Evolutionary conservation across 257 asterid genomes (phyloP).

Genomic region (Jacaranda mimosifolia): DNA sequence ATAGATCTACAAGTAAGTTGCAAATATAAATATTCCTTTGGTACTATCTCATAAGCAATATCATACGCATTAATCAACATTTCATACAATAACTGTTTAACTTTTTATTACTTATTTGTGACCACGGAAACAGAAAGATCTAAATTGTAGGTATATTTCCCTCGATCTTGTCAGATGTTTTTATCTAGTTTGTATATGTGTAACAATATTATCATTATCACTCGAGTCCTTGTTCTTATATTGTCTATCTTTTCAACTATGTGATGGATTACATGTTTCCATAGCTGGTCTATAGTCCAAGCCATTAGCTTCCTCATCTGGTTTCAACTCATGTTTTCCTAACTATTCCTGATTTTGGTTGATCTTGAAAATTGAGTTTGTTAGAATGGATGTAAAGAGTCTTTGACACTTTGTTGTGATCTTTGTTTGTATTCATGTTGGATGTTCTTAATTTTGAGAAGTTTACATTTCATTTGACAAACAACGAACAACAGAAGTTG

Average conservation of each 20-base stretch:
- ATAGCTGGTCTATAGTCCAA: background rate
- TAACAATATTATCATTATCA: background rate
- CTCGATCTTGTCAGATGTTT: background rate
- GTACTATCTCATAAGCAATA: slow-evolving; percentile 10
- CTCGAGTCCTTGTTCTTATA: background rate
- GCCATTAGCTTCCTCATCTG: slow-evolving; percentile 25
- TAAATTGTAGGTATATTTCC: background rate
- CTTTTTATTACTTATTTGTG: slow-evolving; percentile 1
- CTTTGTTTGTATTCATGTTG: slow-evolving; percentile 48
- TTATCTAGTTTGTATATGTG: background rate
- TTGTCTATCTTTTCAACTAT: slow-evolving; percentile 9
- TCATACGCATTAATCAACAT: background rate
- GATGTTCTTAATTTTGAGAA: slow-evolving; percentile 65
- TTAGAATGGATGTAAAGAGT: slow-evolving; percentile 11
- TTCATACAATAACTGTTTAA: background rate
- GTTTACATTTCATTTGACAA: slow-evolving; percentile 57
- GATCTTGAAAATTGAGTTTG: slow-evolving; percentile 18
- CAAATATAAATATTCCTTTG: slow-evolving; percentile 2
- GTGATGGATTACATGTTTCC: background rate
- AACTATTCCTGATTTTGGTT: slow-evolving; percentile 2
- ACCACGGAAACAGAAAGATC: slow-evolving; percentile 4
- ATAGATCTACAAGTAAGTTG: slow-evolving; percentile 81
- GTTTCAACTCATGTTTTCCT: slow-evolving; percentile 4
- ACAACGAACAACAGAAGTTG: slow-evolving; percentile 65
- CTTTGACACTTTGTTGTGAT: background rate